Base-by-base conservation (phyloP, 805 yeast genomes). In the Nakazawaea molendinolei region DNA sequence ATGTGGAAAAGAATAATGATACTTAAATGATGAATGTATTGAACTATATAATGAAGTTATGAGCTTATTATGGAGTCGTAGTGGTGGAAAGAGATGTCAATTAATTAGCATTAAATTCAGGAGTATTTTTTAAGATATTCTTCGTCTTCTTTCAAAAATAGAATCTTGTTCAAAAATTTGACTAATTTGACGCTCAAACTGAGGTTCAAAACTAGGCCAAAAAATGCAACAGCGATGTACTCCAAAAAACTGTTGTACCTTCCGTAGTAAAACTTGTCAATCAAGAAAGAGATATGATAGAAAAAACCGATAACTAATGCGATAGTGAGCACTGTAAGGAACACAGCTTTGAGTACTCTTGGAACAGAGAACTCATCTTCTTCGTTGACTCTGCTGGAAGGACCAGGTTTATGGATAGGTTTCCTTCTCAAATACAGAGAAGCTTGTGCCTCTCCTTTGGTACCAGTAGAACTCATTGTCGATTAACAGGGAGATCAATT, bases 81-180 rank as follows among this genome's bases (percentile, higher is more conserved):
- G n/a, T n/a, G n/a, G n/a, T n/a, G n/a, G n/a, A n/a, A n/a, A n/a
- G n/a, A n/a, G n/a, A n/a, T n/a, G n/a, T n/a, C n/a, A n/a, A n/a
- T n/a, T n/a, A n/a, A n/a, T n/a, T 18, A 14, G 16, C 8, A 5
- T 12, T 26, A 10, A 16, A 18, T 9, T 29, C 36, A 56, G 6
- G 49, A 38, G 33, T 49, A 57, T 21, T 53, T 52, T 20, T 55
- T 47, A 18, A 53, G 39, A 16, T 55, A 56, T 4, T 48, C 52
- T 13, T 40, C 45, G 38, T 54, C 61, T 16, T 44, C 35, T 5
- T 38, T 34, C n/a, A 52, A 39, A 10, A 56, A 41, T 8, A 56
- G 34, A 21, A 34, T 36, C 2, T 32, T 24, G 35, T 56, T 53
- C 28, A 55, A 38, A 19, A 33, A 46, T 22, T 39, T 43, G 17